Conservation (phyloP, 305 asterid species). For the Salvia sclarea region DNA sequence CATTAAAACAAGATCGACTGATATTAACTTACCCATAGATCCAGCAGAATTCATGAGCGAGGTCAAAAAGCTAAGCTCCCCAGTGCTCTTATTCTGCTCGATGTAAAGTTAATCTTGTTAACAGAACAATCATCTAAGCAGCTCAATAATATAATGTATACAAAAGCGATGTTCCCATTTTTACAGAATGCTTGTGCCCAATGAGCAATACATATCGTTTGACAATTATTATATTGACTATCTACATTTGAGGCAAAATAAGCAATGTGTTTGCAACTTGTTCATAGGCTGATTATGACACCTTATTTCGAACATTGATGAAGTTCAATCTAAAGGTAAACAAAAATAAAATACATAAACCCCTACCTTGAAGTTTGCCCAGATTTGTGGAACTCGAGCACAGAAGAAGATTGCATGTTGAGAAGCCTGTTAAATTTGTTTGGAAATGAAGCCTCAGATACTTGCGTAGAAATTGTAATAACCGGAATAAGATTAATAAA, state of each 20-base stretch:
- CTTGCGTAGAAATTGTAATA: constrained; percentile 8
- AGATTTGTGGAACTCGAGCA: constrained; percentile 86
- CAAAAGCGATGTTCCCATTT: neutral
- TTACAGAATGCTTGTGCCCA: neutral
- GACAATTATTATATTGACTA: neutral
- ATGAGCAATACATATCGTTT: neutral
- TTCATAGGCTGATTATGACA: neutral
- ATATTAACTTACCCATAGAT: constrained; percentile 73
- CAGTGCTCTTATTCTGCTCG: constrained; percentile 86
- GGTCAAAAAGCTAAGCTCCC: constrained; percentile 94
- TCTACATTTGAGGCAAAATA: neutral
- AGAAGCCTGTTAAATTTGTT: constrained; percentile 60
- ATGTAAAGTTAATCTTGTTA: constrained; percentile 29
- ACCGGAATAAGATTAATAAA: neutral
- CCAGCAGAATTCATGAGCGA: constrained; percentile 89
- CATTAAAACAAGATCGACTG: neutral
- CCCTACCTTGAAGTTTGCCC: constrained; percentile 70
- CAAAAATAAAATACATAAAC: constrained; percentile 1
- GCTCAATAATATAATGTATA: no score
- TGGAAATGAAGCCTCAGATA: constrained; percentile 26
- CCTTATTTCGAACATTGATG: neutral
- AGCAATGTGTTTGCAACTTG: neutral
- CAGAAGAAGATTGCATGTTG: constrained; percentile 87
- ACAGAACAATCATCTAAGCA: constrained; percentile 5
- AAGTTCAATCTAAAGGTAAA: constrained; percentile 6